Base-by-base conservation (phyloP, 2,329 filamentous ascomycete genomes). In the Colletotrichum abscissum region DNA sequence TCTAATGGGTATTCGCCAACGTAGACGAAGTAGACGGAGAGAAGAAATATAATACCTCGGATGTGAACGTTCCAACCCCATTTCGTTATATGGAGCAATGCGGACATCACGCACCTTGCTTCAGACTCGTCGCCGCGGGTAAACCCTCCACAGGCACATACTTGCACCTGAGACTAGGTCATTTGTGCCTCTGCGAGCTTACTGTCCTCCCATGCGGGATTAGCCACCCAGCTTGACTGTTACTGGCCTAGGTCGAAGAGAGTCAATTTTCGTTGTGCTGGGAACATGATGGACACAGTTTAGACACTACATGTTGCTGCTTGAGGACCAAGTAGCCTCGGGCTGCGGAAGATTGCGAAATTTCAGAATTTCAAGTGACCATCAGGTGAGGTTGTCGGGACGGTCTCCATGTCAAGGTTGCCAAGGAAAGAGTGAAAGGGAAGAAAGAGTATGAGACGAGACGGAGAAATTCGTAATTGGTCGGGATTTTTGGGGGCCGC, bases 391-490 rank as follows among this genome's bases (percentile, higher is more conserved):
- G 63, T 55, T 71, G 30, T 30, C 30, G 30, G 30, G 30, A 30
- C 30, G 30, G 30, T 30, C 30, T 30, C 30, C 30, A 9, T 30
- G 30, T 30, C 30, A 30, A 30, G 6, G 30, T 30, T 30, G 58
- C 35, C 57, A 11, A 54, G 7, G 30, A 54, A 33, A n/a, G 14
- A 28, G 30, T 30, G 19, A 35, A 58, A 12, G 54, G 33, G 12
- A 30, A 33, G 33, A 42, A 30, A 42, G 33, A 22, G 46, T 14
- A 57, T 56, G 56, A 68, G 64, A 68, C 52, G 63, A 72, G 72
- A 69, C 69, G 72, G 65, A 74, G 72, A 74, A 73, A 73, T 73
- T 69, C n/a, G 14, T 62, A 33, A 73, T 73, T 72, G 60, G 69
- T n/a, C 57, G 35, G 57, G 5, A 22, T 54, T 28, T 33, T 35